Evolutionary conservation across 352 stramenopile genomes (phyloP).

Genomic region (Pythium dissimile): DNA sequence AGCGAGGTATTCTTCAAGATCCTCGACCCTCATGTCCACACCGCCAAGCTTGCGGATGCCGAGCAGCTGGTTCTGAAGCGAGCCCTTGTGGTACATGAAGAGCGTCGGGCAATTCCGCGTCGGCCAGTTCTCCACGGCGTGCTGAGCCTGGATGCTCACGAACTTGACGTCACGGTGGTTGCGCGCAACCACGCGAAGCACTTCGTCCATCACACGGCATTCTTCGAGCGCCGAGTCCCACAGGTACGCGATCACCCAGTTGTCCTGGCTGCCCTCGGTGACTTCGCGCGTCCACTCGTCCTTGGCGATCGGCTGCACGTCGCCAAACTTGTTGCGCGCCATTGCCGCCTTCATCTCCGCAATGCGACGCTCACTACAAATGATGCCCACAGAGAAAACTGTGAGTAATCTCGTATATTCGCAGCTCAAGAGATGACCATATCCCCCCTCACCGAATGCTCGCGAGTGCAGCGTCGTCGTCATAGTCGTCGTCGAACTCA

Average conservation of each 20-base stretch:
- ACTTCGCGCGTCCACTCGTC: conserved; percentile 92
- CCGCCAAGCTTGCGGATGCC: conserved; percentile 87
- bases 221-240: conserved; percentile 88
- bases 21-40: conserved; percentile 84
- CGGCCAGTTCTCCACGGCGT: conserved; percentile 92
- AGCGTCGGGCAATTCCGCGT: conserved; percentile 89
- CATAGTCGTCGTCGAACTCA: conserved; percentile 86
- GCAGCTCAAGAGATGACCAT: too few species aligned
- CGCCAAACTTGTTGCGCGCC: conserved; percentile 83
- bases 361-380: conserved; percentile 72
- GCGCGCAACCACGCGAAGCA: conserved; percentile 76
- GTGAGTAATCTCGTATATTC: too few species aligned
- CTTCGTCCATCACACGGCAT: conserved; percentile 90
- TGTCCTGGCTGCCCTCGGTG: conserved; percentile 84
- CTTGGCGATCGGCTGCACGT: conserved; percentile 90
- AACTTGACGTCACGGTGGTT: conserved; percentile 92
- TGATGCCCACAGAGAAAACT: too few species aligned
- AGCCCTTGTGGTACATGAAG: conserved; percentile 91
- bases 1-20: conserved; percentile 88
- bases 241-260: conserved; percentile 89
- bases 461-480: conserved; percentile 72
- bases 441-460: conserved; percentile 46
- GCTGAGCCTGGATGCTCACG: conserved; percentile 89
- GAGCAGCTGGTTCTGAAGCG: conserved; percentile 87
- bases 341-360: conserved; percentile 85